Evolutionary conservation across 768 basidiomycete genomes (phyloP).

Genomic region (Omphalotus guepiniiformis): DNA sequence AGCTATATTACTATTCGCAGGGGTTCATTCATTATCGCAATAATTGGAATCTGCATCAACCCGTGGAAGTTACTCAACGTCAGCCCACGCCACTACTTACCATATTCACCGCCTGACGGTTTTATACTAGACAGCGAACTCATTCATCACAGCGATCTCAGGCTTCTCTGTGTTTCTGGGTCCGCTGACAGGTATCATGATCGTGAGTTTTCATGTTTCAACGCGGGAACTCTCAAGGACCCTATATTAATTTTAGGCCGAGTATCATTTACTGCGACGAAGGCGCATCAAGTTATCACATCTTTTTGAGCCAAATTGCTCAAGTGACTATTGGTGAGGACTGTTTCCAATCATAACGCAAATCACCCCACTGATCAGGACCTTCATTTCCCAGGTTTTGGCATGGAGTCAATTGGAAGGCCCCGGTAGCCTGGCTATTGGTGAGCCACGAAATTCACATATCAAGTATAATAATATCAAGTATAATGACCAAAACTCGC

Average conservation of each 20-base stretch:
- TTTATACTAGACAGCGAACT: conserved; percentile 13
- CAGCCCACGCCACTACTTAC: background rate
- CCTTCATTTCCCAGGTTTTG: conserved; percentile 12
- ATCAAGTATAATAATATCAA: too few species aligned
- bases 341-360: background rate
- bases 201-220: conserved; percentile 15
- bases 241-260: conserved; percentile 14
- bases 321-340: conserved; percentile 26
- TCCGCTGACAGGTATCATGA: conserved; percentile 28
- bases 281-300: conserved; percentile 25
- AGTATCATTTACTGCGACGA: conserved; percentile 23
- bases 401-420: conserved; percentile 20
- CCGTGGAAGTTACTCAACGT: conserved; percentile 30
- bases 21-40: conserved; percentile 26
- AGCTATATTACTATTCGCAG: conserved; percentile 26
- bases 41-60: conserved; percentile 25
- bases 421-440: conserved; percentile 23
- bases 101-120: background rate
- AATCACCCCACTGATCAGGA: background rate
- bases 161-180: conserved; percentile 28
- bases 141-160: conserved; percentile 27
- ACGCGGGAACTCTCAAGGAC: background rate
- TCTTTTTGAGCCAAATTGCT: conserved; percentile 19
- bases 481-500: too few species aligned
- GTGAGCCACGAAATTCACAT: conserved; percentile 18